Percentiles rank a stretch among this genome's conserved stretches.
Evolutionary conservation across 495 filamentous ascomycete genomes (phyloP).

Genomic region (Hyaloscypha hepaticicola): DNA sequence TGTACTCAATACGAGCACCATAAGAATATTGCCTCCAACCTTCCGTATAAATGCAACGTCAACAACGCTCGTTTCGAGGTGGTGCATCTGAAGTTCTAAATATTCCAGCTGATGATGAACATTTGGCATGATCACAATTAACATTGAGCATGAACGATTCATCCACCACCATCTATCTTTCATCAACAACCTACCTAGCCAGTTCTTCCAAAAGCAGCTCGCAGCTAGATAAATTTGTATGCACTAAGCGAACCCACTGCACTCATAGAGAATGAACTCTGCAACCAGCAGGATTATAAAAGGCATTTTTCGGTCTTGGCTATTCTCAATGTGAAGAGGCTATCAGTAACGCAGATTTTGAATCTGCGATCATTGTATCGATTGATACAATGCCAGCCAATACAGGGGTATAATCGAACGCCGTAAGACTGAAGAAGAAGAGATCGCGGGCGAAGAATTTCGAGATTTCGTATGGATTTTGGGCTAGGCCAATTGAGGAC

Average conservation of each 20-base stretch:
- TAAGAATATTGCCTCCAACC: no score
- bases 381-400: constrained; percentile 27
- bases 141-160: no score
- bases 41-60: no score
- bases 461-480: background rate
- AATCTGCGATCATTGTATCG: constrained; percentile 18
- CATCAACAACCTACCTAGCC: background rate
- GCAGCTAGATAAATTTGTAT: constrained; percentile 15
- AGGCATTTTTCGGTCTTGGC: constrained; percentile 29
- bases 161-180: background rate
- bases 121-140: no score
- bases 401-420: constrained; percentile 32
- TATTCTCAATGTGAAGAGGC: constrained; percentile 31
- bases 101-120: no score
- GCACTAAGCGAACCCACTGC: constrained; percentile 34
- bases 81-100: no score
- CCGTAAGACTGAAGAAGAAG: constrained; percentile 29
- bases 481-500: background rate
- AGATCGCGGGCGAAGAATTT: background rate
- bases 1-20: no score
- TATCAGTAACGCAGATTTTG: constrained; percentile 19
- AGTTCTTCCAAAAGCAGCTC: background rate
- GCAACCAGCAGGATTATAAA: constrained; percentile 34
- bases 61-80: no score
- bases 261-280: constrained; percentile 29